A percentile compares a stretch with the other conserved stretches of the same genome.
These are phyloP conservation scores for Lactarius deliciosus DNA, from an alignment of 768 basidiomycete genomes.

Conservation along the genomic window DNA sequence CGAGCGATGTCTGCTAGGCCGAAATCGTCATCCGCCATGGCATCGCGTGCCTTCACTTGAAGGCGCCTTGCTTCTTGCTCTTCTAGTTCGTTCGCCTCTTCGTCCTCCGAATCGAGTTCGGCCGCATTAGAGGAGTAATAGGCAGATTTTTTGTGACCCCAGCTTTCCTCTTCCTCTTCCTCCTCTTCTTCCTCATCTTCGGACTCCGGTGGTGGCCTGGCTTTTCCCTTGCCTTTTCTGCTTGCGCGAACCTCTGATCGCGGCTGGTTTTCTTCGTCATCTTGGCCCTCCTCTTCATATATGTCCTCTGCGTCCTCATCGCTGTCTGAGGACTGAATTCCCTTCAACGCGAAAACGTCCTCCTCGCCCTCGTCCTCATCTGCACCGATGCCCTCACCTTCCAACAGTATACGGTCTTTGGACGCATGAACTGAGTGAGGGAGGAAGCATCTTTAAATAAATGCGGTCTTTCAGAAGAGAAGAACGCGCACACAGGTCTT, in stretches of 20 bases:
- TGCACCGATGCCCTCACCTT: slow-evolving; percentile 50
- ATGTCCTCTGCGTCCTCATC: slow-evolving; percentile 49
- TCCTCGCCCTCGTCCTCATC: slow-evolving; percentile 67
- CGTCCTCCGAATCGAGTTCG: slow-evolving; percentile 79
- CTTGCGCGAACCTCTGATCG: slow-evolving; percentile 31
- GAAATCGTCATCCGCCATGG: slow-evolving; percentile 76
- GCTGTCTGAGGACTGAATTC: slow-evolving; percentile 47
- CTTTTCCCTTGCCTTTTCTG: slow-evolving; percentile 33
- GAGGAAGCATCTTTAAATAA: neutral
- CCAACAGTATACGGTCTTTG: slow-evolving; percentile 75
- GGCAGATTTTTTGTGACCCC: slow-evolving; percentile 76
- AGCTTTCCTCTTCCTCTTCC: slow-evolving; percentile 61
- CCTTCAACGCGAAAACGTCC: slow-evolving; percentile 77
- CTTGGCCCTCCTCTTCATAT: slow-evolving; percentile 39
- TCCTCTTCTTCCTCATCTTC: slow-evolving; percentile 35
- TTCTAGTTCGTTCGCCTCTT: slow-evolving; percentile 85
- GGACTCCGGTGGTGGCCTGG: slow-evolving; percentile 26
- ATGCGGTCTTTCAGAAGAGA: neutral
- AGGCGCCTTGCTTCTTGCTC: slow-evolving; percentile 82
- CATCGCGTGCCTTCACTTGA: slow-evolving; percentile 72
- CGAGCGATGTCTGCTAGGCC: slow-evolving; percentile 68
- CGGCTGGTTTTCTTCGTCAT: slow-evolving; percentile 27
- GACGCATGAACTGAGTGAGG: slow-evolving; percentile 60
- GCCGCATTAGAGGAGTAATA: slow-evolving; percentile 89
- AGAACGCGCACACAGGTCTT: slow-evolving; percentile 67